Evolutionary conservation across 192 early-diverging fungal species (phyloP).

Genomic region (Coemansia sp.): DNA sequence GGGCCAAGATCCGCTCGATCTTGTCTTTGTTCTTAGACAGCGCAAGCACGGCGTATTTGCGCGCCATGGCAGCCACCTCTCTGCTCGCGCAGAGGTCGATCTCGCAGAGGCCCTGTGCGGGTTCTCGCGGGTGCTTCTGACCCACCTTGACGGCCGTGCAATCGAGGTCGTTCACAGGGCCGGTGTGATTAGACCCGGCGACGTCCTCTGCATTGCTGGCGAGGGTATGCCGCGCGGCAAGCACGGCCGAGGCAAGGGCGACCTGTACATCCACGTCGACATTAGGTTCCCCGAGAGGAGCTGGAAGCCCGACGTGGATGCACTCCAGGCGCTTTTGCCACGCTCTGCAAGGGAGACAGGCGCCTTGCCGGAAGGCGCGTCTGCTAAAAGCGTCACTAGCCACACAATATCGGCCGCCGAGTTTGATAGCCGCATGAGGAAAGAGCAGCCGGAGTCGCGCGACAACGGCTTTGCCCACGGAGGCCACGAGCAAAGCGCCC

Average conservation of each 20-base stretch:
- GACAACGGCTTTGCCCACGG: constrained; percentile 1
- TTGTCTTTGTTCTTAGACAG: constrained; percentile 87
- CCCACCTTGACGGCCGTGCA: constrained; percentile 84
- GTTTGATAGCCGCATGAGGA: constrained; percentile 10
- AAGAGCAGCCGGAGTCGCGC: neutral
- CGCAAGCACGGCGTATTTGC: constrained; percentile 76
- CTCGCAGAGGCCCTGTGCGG: constrained; percentile 91
- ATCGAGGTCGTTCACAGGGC: constrained; percentile 79
- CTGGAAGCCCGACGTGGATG: constrained; percentile 23
- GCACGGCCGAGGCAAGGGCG: constrained; percentile 73
- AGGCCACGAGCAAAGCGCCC: constrained; percentile 6
- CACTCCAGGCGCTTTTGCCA: constrained; percentile 15
- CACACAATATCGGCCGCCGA: constrained; percentile 8
- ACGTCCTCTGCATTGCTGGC: constrained; percentile 74
- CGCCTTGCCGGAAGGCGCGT: neutral
- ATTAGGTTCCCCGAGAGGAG: constrained; percentile 74
- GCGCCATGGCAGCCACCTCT: constrained; percentile 77
- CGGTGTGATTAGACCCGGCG: constrained; percentile 80
- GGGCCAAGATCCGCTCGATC: constrained; percentile 83
- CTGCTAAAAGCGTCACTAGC: neutral
- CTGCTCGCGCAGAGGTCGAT: constrained; percentile 74
- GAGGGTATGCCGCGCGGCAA: constrained; percentile 93
- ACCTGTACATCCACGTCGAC: constrained; percentile 83
- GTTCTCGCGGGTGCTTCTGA: constrained; percentile 73
- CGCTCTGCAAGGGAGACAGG: neutral